Percentiles rank a stretch among this genome's conserved stretches.
phyloP scores from a whole-genome alignment of 2,329 filamentous ascomycete genomes.

The Fusarium sp. region DNA sequence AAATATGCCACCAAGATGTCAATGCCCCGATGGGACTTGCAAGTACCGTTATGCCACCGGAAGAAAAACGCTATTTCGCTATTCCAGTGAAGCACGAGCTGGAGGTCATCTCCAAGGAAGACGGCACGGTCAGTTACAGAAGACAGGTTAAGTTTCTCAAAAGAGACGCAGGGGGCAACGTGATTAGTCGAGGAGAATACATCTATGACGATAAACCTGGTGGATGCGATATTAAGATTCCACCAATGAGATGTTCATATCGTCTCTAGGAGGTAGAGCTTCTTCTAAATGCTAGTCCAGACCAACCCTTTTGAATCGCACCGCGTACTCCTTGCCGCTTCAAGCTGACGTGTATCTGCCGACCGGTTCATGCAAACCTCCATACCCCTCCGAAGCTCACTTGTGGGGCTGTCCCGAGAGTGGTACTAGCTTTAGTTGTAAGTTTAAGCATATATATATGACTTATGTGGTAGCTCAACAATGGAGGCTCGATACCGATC shows the following conservation, averaged over 20 bases:
- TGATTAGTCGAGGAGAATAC: background rate
- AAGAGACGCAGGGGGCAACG: background rate
- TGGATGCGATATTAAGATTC: slow-evolving; percentile 2
- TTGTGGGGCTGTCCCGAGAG: slow-evolving; percentile 12
- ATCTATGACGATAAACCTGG: slow-evolving; percentile 13
- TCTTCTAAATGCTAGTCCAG: no score
- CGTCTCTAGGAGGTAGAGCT: background rate
- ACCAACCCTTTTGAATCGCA: no score
- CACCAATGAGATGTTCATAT: slow-evolving; percentile 17
- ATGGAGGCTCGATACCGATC: background rate
- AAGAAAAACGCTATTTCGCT: slow-evolving; percentile 6
- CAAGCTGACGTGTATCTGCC: background rate
- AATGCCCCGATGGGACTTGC: background rate
- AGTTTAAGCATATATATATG: background rate
- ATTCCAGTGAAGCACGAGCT: slow-evolving; percentile 16
- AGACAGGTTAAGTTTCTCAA: slow-evolving; percentile 3
- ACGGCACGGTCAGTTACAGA: background rate
- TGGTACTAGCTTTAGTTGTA: background rate
- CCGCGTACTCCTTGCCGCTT: background rate
- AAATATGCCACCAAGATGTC: background rate
- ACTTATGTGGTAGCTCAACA: background rate
- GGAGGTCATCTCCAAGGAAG: background rate
- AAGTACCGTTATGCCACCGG: background rate
- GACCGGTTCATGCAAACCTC: background rate
- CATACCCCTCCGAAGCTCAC: background rate